phyloP scores from a whole-genome alignment of 345 rosid species.

The Eucalyptus marginata region DNA sequence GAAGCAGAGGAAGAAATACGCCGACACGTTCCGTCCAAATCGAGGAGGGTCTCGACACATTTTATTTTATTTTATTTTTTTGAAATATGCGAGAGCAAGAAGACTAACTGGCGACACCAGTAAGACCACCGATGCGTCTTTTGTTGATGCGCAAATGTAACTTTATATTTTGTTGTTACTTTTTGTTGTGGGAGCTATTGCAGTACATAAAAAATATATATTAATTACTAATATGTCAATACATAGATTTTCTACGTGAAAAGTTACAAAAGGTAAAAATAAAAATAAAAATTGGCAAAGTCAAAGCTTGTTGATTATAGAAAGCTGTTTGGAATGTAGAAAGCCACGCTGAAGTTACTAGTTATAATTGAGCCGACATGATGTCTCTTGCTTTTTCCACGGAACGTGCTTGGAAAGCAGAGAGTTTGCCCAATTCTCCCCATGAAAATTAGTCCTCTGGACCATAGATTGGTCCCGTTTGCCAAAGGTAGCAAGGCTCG shows the following conservation, averaged over 20 bases:
- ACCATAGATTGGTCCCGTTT: too few relatives aligned
- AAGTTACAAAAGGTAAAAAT: neutral
- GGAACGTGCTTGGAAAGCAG: neutral
- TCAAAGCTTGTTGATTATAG: neutral
- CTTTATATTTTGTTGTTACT: too few relatives aligned
- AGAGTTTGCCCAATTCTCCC: fast-evolving
- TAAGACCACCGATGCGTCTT: too few relatives aligned
- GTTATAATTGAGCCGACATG: neutral
- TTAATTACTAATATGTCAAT: neutral
- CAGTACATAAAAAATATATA: too few relatives aligned
- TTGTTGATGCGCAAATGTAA: too few relatives aligned
- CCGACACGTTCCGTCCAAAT: fast-evolving
- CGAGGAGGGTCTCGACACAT: too few relatives aligned
- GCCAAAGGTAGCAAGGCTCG: too few relatives aligned
- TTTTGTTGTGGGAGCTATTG: fast-evolving
- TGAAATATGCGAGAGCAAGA: too few relatives aligned
- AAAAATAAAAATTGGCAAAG: neutral
- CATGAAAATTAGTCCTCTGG: too few relatives aligned
- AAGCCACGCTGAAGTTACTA: neutral
- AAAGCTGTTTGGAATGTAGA: neutral
- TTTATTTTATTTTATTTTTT: too few relatives aligned
- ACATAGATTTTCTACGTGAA: neutral
- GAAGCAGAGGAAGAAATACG: too few relatives aligned
- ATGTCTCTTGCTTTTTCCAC: neutral
- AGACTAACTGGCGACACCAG: fast-evolving